A percentile compares a stretch with the other conserved stretches of the same genome.
These are phyloP conservation scores for Nakazawaea sp. DNA, from an alignment of 805 yeast genomes.

Conservation along the genomic window DNA sequence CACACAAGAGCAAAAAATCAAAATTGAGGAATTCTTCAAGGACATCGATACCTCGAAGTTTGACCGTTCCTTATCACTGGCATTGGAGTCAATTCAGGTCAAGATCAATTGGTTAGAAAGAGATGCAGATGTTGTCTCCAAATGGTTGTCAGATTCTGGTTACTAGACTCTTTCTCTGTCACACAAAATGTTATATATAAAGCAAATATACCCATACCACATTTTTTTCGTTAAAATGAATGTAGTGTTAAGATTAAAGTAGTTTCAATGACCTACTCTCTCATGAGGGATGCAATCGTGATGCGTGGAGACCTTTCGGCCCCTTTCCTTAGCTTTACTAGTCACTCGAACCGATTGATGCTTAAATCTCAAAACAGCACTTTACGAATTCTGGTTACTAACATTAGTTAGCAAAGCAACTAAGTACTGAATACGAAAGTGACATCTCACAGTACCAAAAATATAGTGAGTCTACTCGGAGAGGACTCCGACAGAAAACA, in stretches of 20 bases:
- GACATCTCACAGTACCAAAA: not conserved
- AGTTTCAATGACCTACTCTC: too few species aligned
- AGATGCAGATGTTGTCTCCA: slow-evolving; percentile 37
- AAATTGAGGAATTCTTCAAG: slow-evolving; percentile 41
- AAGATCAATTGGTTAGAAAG: slow-evolving; percentile 53
- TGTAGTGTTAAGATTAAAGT: too few species aligned
- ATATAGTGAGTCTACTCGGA: not conserved
- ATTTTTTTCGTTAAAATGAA: not conserved
- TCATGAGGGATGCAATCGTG: too few species aligned
- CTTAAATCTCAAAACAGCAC: too few species aligned
- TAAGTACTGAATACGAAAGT: not conserved
- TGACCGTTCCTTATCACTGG: slow-evolving; percentile 55
- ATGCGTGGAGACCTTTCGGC: too few species aligned
- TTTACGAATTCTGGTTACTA: too few species aligned
- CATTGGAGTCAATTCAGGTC: slow-evolving; percentile 49
- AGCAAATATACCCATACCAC: not conserved
- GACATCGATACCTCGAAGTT: slow-evolving; percentile 51
- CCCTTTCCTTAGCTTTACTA: too few species aligned
- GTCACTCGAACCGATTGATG: too few species aligned
- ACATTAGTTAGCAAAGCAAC: not conserved
- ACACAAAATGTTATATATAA: too few species aligned
- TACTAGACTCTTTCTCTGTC: slow-evolving; percentile 10
- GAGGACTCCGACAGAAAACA: too few species aligned
- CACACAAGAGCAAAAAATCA: slow-evolving; percentile 31
- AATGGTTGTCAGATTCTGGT: slow-evolving; percentile 38